Evolutionary conservation across 148 eudicot species (phyloP), one percentile per base, ranked within the genome.

Genomic region (Euryodendron excelsum): DNA sequence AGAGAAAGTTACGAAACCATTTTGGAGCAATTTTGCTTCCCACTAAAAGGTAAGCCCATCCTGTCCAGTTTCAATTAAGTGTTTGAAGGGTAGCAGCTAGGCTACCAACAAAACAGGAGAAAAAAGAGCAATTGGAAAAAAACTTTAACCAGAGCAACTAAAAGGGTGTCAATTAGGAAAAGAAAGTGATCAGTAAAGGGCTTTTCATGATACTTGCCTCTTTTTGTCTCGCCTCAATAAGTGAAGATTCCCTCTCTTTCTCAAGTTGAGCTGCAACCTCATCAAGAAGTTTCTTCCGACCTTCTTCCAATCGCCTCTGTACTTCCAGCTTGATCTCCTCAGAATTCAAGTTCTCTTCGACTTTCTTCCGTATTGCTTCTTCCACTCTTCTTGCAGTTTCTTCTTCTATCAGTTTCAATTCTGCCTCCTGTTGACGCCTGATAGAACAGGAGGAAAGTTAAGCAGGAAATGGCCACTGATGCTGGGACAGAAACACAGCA

Each of bases 341-440:
- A 66, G 90, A 83, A 52, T 90, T 83, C 86, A 95, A 85, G 84
- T 88, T 87, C 64, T 89, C 96, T 64, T 91, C 86, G 72, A 95
- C 96, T 89, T 83, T 87, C 81, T 84, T 90, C 79, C 79, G 81
- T 76, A 95, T 93, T 65, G 88, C 87, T 79, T 83, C 96, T 81
- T 93, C 96, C 48, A 95, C 93, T 89, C 97, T 88, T 80, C 85
- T 89, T 73, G 90, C 78, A 74, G 97, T 95, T 91, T 95, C 99
- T 88, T 95, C 99, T 80, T 91, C 93, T 75, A 95, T 80, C 80
- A 95, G 72, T 77, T 87, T 90, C 70, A 85, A 23, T 83, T 95
- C 99, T 72, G 97, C 96, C 86, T 93, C 94, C 79, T 88, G 91
- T 78, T 91, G 97, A 76, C 94, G 94, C 97, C 99, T 95, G 86